Evolutionary conservation across 306 rosid genomes (phyloP).

Genomic region (Dryas alaskensis): DNA sequence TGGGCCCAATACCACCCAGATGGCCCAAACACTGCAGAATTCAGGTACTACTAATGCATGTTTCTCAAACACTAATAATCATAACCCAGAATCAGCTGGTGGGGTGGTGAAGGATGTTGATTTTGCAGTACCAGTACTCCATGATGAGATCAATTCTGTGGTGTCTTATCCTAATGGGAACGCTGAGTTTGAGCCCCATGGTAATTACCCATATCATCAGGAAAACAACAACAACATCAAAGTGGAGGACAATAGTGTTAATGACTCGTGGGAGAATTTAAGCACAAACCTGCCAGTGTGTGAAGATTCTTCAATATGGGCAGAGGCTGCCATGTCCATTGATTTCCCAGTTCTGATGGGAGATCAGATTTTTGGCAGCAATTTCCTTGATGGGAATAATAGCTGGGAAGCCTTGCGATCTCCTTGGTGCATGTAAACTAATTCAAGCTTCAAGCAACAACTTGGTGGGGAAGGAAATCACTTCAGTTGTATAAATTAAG

Average conservation of each 20-base stretch:
- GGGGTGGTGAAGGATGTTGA: background rate
- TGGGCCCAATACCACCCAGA: background rate
- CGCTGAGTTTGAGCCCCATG: background rate
- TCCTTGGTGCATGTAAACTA: slow-evolving; percentile 55
- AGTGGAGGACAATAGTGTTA: background rate
- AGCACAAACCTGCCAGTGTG: slow-evolving; percentile 36
- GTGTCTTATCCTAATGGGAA: background rate
- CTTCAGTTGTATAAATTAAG: background rate
- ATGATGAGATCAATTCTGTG: background rate
- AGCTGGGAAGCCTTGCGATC: slow-evolving; percentile 46
- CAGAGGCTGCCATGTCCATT: slow-evolving; percentile 65
- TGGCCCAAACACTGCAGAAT: background rate
- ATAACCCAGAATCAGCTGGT: too few relatives aligned
- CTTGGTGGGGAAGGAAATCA: background rate
- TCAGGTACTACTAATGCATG: background rate
- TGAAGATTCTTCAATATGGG: slow-evolving; percentile 67
- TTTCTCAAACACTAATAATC: background rate
- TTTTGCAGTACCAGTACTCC: background rate
- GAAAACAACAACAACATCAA: background rate
- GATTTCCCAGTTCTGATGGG: slow-evolving; percentile 47
- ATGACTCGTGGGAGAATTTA: slow-evolving; percentile 40
- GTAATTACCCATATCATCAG: background rate
- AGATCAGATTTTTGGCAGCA: slow-evolving; percentile 22
- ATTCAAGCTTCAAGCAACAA: background rate
- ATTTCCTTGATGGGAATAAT: slow-evolving; percentile 35